These are phyloP conservation scores for Postia placenta DNA, from an alignment of 768 basidiomycete genomes.

Conservation along the genomic window DNA sequence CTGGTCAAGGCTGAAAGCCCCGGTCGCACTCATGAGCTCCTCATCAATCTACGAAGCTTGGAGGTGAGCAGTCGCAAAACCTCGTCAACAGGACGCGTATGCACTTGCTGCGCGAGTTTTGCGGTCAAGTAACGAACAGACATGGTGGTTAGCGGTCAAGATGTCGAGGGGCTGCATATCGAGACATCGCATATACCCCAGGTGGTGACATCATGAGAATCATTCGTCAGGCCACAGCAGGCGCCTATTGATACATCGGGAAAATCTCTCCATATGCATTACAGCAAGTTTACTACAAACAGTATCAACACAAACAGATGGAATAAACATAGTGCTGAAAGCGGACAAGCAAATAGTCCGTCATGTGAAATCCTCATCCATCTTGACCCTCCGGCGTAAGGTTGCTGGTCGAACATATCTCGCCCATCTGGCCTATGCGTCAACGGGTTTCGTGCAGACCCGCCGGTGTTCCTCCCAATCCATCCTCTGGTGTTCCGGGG, in stretches of 20 bases:
- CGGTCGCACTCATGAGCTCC: conserved; percentile 83
- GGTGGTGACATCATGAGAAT: conserved; percentile 4
- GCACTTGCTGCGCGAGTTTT: conserved; percentile 71
- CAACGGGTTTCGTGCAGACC: conserved; percentile 45
- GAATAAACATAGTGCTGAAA: too few species aligned
- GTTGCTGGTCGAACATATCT: too few species aligned
- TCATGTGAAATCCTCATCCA: too few species aligned
- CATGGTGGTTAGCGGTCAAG: conserved; percentile 28
- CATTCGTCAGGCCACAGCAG: neutral
- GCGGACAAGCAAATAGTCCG: too few species aligned
- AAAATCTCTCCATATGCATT: too few species aligned
- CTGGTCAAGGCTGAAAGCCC: conserved; percentile 94
- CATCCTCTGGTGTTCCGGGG: conserved; percentile 63
- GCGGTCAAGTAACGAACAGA: conserved; percentile 64
- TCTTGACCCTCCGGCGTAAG: too few species aligned
- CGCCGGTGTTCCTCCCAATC: conserved; percentile 78
- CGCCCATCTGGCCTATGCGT: too few species aligned
- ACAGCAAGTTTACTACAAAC: too few species aligned
- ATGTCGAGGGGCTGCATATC: neutral
- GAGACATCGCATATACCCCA: too few species aligned
- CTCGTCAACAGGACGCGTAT: neutral
- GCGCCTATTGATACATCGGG: neutral
- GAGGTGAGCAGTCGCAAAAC: conserved; percentile 1
- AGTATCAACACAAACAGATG: too few species aligned
- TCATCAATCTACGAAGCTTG: conserved; percentile 71